Base-by-base conservation (phyloP, 768 basidiomycete genomes). In the Kwoniella heveanensis region DNA sequence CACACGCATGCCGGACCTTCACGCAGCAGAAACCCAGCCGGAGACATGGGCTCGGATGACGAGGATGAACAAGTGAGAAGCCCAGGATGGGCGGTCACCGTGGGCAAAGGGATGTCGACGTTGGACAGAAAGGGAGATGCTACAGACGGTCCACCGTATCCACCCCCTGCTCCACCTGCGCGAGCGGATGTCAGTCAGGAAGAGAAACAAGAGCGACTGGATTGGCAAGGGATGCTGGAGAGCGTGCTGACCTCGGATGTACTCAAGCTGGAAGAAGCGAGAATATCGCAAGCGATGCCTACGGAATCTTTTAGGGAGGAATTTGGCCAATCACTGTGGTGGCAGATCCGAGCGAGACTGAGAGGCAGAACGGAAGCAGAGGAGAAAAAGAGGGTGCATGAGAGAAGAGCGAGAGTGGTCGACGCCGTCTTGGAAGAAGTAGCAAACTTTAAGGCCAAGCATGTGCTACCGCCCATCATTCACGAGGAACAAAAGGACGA, bases 151-250 rank as follows among this genome's bases (percentile, higher is more conserved):
- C 56, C 19, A 37, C n/a, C n/a, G n/a, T n/a, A 57, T 47, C 58
- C 51, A 19, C 47, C 48, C 24, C 37, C 54, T n/a, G n/a, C n/a
- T 32, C 26, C 59, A 8, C 44, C 47, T n/a, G 25, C 57, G 2
- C 29, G 50, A 22, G 50, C 48, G 3, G 57, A 68, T 15, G 57
- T 64, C 17, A 55, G 62, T 12, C 49, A 50, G 10, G 62, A 65
- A 21, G 63, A 64, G 24, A 58, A 64, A 26, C 59, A 59, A 30
- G 90, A 92, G 71, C 84, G 94, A 26, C 80, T 94, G 52, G 93
- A 96, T 80, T 98, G 96, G 96, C 92, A 94, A 80, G 89, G 89
- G 19, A 89, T 97, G 87, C 86, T 98, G 30, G 86, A 91, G 13
- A 95, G 93, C 29, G 95, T 98, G 25, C 84, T 99, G 50, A 86